Base-by-base conservation (phyloP, 2,329 filamentous ascomycete species). In the Mycogone perniciosa region DNA sequence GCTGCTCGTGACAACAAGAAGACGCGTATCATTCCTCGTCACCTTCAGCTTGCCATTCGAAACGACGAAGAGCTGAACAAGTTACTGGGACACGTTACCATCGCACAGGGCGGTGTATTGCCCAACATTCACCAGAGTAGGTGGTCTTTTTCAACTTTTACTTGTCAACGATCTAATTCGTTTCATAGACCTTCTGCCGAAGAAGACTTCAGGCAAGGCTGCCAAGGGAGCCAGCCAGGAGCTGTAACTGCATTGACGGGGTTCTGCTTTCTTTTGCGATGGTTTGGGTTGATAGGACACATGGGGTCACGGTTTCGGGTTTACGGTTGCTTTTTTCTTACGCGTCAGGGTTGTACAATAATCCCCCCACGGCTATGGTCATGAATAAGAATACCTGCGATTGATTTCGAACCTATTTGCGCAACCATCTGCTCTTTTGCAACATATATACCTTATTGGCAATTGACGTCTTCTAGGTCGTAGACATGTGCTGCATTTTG, bases 21-120 rank as follows among this genome's bases (percentile, higher is more conserved):
- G 88, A 99, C 92, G 60, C 91, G 93, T 87, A 99, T 99, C 79
- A 99, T 97, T 56, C 93, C 93, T 60, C 90, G 93, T 75, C 93
- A 99, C 76, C 84, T 99, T 44, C 93, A 99, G 80, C 89, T 99
- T 64, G 93, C 93, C 76, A 99, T 99, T 80, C 86, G 93, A 69
- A 96, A 96, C 79, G 92, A 97, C 74, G 92, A 97, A 83, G 93
- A 99, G 77, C 75, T 97, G 88, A 96, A 97, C 88, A 97, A 96
- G 84, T 86, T 95, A 57, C 81, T 96, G 59, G 91, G 91, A 53
- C 89, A 95, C 71, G 90, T 96, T 75, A 96, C 90, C 71, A 96
- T 96, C 66, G 90, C 91, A 71, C 91, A 96, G 77, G 90, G 89
- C 79, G 89, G 89, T 91, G 90, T 96, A 62, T 81, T 96, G 59